Evolutionary conservation across 148 eudicot genomes (phyloP).

Genomic region (Fagopyrum tataricum): DNA sequence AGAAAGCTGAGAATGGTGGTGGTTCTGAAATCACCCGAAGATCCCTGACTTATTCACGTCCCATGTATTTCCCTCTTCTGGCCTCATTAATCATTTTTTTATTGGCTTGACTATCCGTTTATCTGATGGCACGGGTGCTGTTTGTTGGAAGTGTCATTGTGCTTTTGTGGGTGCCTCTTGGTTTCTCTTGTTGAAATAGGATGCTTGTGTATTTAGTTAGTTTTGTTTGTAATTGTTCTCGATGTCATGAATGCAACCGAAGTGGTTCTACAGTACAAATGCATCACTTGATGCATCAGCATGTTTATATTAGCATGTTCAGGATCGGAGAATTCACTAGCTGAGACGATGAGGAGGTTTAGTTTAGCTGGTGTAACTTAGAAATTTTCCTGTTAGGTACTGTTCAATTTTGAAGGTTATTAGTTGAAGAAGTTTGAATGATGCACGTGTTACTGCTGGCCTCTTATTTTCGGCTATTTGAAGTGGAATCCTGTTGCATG

Average conservation of each 20-base stretch:
- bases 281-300: neutral
- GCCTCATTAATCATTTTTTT: neutral
- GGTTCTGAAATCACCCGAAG: conserved; percentile 26
- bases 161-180: neutral
- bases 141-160: neutral
- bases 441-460: too few relatives aligned
- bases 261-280: neutral
- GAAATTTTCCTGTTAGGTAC: neutral
- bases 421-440: too few relatives aligned
- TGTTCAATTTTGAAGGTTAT: neutral
- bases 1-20: conserved; percentile 41
- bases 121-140: neutral
- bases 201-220: neutral
- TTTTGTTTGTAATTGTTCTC: neutral
- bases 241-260: neutral
- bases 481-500: too few relatives aligned
- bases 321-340: neutral
- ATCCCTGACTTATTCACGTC: conserved; percentile 40
- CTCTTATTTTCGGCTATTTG: too few relatives aligned
- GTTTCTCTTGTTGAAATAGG: neutral
- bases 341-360: neutral
- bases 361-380: neutral
- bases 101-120: neutral
- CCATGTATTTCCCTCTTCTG: conserved; percentile 33
- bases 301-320: neutral